A percentile compares a stretch with the other conserved stretches of the same genome.
phyloP scores from a whole-genome alignment of 352 stramenopile species.

The Thalassiosira mediterranea region DNA sequence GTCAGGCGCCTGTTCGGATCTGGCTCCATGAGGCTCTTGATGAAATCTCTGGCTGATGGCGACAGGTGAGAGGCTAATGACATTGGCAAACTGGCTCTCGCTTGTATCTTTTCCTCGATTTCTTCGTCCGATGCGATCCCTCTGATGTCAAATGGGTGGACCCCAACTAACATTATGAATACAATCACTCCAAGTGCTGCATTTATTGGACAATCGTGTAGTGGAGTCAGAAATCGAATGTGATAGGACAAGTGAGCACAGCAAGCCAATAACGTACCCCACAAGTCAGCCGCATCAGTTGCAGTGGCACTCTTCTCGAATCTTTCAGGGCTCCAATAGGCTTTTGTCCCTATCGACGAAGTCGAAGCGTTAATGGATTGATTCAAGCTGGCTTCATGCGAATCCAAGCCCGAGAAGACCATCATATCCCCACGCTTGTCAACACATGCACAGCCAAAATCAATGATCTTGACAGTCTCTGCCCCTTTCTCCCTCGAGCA shows the following conservation, averaged over 20 bases:
- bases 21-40: slow-evolving; percentile 87
- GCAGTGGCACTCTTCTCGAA: slow-evolving; percentile 38
- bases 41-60: slow-evolving; percentile 89
- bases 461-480: slow-evolving; percentile 72
- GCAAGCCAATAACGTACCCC: too few species aligned
- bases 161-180: slow-evolving; percentile 91
- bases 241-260: too few species aligned
- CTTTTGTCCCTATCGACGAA: slow-evolving; percentile 29
- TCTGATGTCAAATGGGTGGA: slow-evolving; percentile 90
- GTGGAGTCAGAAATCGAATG: too few species aligned
- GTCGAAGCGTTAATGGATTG: slow-evolving; percentile 40
- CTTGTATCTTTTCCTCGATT: slow-evolving; percentile 86
- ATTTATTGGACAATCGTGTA: too few species aligned
- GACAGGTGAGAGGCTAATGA: slow-evolving; percentile 83
- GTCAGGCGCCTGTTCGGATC: slow-evolving; percentile 87
- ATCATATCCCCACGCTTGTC: slow-evolving; percentile 15
- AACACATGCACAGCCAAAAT: slow-evolving; percentile 76
- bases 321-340: slow-evolving; percentile 74
- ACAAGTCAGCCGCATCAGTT: slow-evolving; percentile 70
- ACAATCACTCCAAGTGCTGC: slow-evolving; percentile 90
- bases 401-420: neutral
- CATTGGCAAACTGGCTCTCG: slow-evolving; percentile 80
- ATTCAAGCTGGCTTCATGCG: neutral
- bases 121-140: slow-evolving; percentile 86
- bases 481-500: slow-evolving; percentile 51